A percentile compares a stretch with the other conserved stretches of the same genome.
phyloP scores from a whole-genome alignment of 192 early-diverging fungal genomes.

The Phycomyces blakesleeanus region DNA sequence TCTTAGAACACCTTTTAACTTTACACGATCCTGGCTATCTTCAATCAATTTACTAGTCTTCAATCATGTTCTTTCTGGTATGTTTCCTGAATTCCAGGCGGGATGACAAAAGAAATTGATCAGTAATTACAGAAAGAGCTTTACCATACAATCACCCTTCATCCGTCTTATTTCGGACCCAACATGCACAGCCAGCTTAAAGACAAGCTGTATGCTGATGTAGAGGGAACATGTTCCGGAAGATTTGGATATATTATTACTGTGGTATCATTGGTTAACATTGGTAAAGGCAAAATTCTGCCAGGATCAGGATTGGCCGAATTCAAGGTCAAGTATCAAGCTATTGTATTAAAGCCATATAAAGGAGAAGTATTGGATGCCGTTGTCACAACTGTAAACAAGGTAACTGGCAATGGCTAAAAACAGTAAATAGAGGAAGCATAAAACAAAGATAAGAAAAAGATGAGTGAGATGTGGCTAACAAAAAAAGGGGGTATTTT shows the following conservation, averaged over 20 bases:
- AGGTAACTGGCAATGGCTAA: no score
- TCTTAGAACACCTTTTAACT: neutral
- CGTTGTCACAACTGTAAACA: slow-evolving; percentile 82
- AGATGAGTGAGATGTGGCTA: slow-evolving; percentile 63
- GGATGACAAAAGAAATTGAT: neutral
- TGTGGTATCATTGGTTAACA: slow-evolving; percentile 76
- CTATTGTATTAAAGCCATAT: slow-evolving; percentile 97
- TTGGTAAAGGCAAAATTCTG: slow-evolving; percentile 78
- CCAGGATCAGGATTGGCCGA: slow-evolving; percentile 85
- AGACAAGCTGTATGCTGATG: slow-evolving; percentile 85
- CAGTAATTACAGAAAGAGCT: slow-evolving; percentile 67
- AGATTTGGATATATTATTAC: slow-evolving; percentile 90
- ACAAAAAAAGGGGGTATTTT: neutral
- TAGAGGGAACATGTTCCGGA: slow-evolving; percentile 93
- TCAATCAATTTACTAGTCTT: neutral
- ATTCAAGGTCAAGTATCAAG: slow-evolving; percentile 85
- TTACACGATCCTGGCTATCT: neutral
- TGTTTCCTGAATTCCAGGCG: neutral
- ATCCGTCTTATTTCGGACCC: slow-evolving; percentile 88
- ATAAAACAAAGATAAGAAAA: no score
- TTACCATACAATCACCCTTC: slow-evolving; percentile 88
- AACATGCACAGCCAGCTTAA: slow-evolving; percentile 73
- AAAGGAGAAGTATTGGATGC: slow-evolving; percentile 96
- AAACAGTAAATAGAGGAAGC: no score
- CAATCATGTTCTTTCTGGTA: slow-evolving; percentile 8